A percentile compares a stretch with the other conserved stretches of the same genome.
These are phyloP conservation scores for Aphanomyces stellatus DNA, from an alignment of 352 stramenopile species.

Conservation along the genomic window DNA sequence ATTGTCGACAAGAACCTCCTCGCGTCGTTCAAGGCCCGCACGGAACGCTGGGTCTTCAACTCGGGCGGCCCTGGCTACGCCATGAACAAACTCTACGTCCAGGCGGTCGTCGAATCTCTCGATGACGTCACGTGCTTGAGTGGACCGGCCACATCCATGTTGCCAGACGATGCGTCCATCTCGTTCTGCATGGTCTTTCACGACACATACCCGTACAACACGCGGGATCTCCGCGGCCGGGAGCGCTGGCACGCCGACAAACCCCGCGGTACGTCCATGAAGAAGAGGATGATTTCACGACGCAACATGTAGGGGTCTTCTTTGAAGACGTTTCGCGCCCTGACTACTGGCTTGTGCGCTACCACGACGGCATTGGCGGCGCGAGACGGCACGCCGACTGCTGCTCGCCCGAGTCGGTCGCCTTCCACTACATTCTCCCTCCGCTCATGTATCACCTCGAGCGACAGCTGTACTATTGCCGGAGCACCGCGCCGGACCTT, in stretches of 20 bases:
- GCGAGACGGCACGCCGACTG: conserved; percentile 36
- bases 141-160: conserved; percentile 52
- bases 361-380: conserved; percentile 59
- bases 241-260: conserved; percentile 72
- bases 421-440: conserved; percentile 68
- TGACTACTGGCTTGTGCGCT: conserved; percentile 66
- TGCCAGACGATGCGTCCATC: conserved; percentile 68
- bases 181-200: conserved; percentile 84
- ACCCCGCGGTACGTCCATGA: conserved; percentile 24
- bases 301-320: conserved; percentile 31
- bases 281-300: not conserved
- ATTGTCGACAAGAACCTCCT: conserved; percentile 56
- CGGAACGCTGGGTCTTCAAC: conserved; percentile 72
- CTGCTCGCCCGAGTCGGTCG: conserved; percentile 53
- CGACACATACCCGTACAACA: conserved; percentile 60
- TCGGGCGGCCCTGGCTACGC: conserved; percentile 63
- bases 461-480: conserved; percentile 60
- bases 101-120: conserved; percentile 53
- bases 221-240: conserved; percentile 43
- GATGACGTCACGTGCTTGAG: conserved; percentile 51
- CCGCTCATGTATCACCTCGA: conserved; percentile 74
- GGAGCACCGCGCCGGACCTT: conserved; percentile 23
- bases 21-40: conserved; percentile 36
- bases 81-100: conserved; percentile 70
- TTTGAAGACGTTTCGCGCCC: conserved; percentile 39